Conservation (phyloP, 805 yeast genomes). For the Nakazawaea ambrosiae region DNA sequence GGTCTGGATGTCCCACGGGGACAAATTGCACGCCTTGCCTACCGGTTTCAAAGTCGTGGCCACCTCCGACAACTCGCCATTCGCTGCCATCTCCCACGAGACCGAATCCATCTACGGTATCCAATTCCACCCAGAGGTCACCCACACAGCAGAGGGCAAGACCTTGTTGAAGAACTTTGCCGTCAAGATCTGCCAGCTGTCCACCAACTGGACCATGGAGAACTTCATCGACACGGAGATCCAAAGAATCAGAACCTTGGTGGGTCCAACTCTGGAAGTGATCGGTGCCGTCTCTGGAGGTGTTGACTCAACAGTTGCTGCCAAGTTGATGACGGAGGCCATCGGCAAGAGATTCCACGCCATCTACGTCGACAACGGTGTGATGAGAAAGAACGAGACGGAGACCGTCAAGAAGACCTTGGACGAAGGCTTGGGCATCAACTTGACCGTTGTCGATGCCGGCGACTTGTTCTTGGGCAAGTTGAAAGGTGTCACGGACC, state of each 20-base stretch:
- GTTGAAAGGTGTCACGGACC: slow-evolving; percentile 92
- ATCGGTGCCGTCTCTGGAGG: slow-evolving; percentile 99
- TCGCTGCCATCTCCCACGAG: slow-evolving; percentile 82
- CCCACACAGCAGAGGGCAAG: slow-evolving; percentile 92
- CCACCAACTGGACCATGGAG: slow-evolving; percentile 95
- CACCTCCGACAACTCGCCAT: slow-evolving; percentile 90
- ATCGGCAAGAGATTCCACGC: slow-evolving; percentile 99
- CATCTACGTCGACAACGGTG: slow-evolving; percentile 95
- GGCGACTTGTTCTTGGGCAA: slow-evolving; percentile 79
- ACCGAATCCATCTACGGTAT: slow-evolving; percentile 78
- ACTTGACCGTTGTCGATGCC: slow-evolving; percentile 92
- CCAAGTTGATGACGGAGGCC: slow-evolving; percentile 96
- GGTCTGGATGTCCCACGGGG: slow-evolving; percentile 99
- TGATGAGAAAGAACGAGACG: slow-evolving; percentile 93
- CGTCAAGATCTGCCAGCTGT: slow-evolving; percentile 77
- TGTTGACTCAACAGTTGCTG: slow-evolving; percentile 98
- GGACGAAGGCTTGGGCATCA: slow-evolving; percentile 89
- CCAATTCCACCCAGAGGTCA: slow-evolving; percentile 99
- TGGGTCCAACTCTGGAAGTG: slow-evolving; percentile 97
- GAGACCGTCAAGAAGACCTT: slow-evolving; percentile 80
- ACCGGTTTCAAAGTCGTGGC: slow-evolving; percentile 85
- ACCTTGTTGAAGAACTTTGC: slow-evolving; percentile 87
- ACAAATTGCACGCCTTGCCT: slow-evolving; percentile 87
- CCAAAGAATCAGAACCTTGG: slow-evolving; percentile 80
- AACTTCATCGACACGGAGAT: slow-evolving; percentile 97